These are phyloP conservation scores for Cutaneotrichosporon mucoides DNA, from an alignment of 1,284 basidiomycete genomes.

Conservation along the genomic window DNA sequence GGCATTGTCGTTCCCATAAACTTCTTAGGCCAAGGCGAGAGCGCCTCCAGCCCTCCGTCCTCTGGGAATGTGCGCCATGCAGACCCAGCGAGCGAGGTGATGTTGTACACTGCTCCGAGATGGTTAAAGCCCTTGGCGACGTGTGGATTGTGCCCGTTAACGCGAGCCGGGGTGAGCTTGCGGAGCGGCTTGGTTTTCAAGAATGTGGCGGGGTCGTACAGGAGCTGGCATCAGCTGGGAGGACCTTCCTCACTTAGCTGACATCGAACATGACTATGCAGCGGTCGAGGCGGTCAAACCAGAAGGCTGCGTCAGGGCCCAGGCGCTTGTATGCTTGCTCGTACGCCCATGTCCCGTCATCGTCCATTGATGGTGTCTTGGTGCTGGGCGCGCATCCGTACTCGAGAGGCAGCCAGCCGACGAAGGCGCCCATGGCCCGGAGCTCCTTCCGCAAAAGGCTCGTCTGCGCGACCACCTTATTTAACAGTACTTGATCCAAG, in stretches of 20 bases:
- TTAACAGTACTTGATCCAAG: background rate
- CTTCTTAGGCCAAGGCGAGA: background rate
- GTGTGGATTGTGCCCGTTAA: background rate
- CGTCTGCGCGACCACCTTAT: background rate
- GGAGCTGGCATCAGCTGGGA: background rate
- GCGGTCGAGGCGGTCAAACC: background rate
- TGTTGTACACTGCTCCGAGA: background rate
- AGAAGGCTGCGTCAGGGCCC: background rate
- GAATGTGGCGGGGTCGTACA: background rate
- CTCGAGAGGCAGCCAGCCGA: conserved; percentile 9
- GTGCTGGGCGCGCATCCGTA: too few species aligned
- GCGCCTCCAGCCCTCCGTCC: background rate
- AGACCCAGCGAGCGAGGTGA: background rate
- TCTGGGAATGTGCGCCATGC: background rate
- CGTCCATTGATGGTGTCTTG: too few species aligned
- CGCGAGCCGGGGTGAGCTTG: background rate
- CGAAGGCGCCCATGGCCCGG: conserved; percentile 4
- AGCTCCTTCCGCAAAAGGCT: background rate
- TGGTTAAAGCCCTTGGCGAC: background rate
- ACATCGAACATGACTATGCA: background rate
- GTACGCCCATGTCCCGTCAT: background rate
- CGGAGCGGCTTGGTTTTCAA: too few species aligned
- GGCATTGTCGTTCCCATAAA: background rate
- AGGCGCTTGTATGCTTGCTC: background rate
- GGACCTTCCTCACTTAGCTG: background rate